Conservation (phyloP, 1,284 basidiomycete genomes). For the Cryptococcus wingfieldii region DNA sequence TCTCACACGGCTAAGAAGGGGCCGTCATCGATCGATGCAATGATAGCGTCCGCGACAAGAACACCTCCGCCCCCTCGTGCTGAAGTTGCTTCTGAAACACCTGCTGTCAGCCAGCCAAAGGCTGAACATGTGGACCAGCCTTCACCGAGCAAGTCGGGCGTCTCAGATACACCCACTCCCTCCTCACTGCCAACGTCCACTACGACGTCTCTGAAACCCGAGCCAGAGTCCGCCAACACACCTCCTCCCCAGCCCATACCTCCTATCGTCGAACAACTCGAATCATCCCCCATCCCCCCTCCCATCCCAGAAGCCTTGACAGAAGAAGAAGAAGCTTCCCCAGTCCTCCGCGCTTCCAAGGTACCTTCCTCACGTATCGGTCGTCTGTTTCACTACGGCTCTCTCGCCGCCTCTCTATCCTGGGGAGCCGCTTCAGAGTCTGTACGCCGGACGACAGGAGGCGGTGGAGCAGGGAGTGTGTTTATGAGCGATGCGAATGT, state of each 20-base stretch:
- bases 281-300: neutral
- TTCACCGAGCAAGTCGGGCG: too few species aligned
- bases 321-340: neutral
- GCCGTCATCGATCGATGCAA: too few species aligned
- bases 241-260: neutral
- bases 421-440: constrained; percentile 52
- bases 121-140: too few species aligned
- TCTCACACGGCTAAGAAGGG: too few species aligned
- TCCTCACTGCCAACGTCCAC: too few species aligned
- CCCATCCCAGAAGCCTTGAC: neutral
- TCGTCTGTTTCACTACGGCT: constrained; percentile 86
- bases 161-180: too few species aligned
- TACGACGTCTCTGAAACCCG: too few species aligned
- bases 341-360: constrained; percentile 39
- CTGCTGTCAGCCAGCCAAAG: too few species aligned
- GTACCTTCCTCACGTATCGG: constrained; percentile 85
- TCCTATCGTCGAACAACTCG: neutral
- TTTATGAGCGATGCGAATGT: constrained; percentile 89
- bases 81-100: too few species aligned
- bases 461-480: constrained; percentile 47
- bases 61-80: too few species aligned
- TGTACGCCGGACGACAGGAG: constrained; percentile 45
- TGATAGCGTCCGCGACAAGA: too few species aligned
- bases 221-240: neutral
- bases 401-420: constrained; percentile 50